phyloP scores from a whole-genome alignment of 805 yeast species.

The Wickerhamiella vanderwaltii region DNA sequence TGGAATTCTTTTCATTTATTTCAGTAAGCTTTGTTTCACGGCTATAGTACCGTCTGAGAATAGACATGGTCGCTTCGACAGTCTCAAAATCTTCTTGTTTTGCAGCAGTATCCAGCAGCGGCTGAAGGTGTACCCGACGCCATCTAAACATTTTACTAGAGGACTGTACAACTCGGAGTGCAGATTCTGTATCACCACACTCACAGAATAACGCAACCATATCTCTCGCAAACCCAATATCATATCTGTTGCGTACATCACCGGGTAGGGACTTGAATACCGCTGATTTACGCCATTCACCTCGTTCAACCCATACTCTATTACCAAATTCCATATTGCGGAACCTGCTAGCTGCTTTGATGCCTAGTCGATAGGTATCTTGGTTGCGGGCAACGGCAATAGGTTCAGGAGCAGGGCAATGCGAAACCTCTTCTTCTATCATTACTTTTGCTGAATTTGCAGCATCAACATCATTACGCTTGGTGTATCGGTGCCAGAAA shows the following conservation, averaged over 20 bases:
- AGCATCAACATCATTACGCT: neutral
- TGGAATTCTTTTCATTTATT: neutral
- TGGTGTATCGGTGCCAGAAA: slow-evolving; percentile 27
- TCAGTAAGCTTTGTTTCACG: slow-evolving; percentile 3
- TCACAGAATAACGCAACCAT: slow-evolving; percentile 51
- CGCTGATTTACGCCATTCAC: slow-evolving; percentile 49
- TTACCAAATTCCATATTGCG: slow-evolving; percentile 48
- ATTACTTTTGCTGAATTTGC: neutral
- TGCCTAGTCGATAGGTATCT: slow-evolving; percentile 44
- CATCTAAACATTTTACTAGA: slow-evolving; percentile 61
- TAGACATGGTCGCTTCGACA: slow-evolving; percentile 7
- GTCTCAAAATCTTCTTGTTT: slow-evolving; percentile 34
- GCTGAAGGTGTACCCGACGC: slow-evolving; percentile 39
- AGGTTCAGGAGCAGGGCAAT: neutral
- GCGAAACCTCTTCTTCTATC: neutral
- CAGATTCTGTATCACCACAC: slow-evolving; percentile 51
- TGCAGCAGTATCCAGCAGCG: slow-evolving; percentile 32
- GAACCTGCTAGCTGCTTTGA: slow-evolving; percentile 52
- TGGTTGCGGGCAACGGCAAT: slow-evolving; percentile 29
- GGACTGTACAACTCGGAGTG: slow-evolving; percentile 51
- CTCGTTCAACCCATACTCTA: slow-evolving; percentile 67
- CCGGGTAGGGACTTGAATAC: slow-evolving; percentile 35
- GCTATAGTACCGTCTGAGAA: slow-evolving; percentile 12
- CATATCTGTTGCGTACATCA: slow-evolving; percentile 34
- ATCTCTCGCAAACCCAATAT: slow-evolving; percentile 57